Evolutionary conservation across 805 yeast genomes (phyloP), one percentile per base, ranked within the genome.

Genomic region (Lachancea fermentati): DNA sequence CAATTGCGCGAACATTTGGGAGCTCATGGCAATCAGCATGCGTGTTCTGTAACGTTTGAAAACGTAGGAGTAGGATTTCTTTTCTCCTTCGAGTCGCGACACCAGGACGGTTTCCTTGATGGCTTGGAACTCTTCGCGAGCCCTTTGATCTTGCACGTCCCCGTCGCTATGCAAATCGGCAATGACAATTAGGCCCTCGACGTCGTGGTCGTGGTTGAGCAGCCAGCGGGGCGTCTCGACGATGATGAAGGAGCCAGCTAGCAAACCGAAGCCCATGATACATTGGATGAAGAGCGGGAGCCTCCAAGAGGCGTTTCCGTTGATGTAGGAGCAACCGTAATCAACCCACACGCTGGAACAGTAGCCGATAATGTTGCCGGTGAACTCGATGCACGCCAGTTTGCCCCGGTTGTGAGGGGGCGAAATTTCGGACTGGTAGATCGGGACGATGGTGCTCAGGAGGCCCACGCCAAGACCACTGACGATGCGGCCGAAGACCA

Each of bases 191-290:
- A 88, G 71, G 1, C 96, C 96, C 61, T 89, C 96, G 38, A 71
- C 75, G 46, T 81, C 86, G 48, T 72, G 75, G 56, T 87, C 95
- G 45, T 82, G 81, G 58, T 85, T 89, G 28, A 89, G 65, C 38
- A 89, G 68, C 95, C 96, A 88, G 49, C 96, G 71, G 4, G 97
- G 97, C 36, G 89, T 79, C 55, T 88, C 97, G 4, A 85, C 88
- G 29, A 89, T 78, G 43, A 83, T 69, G 39, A 80, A 76, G 1
- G 95, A 81, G 3, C 97, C 97, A 3, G 76, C 48, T 19, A 79
- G 78, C 19, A 88, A 66, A 4, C 81, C 64, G 2, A 73, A 44
- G 0, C 95, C 95, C 55, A 89, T 79, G 3, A 81, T 55, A 37
- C 85, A 82, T 59, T 87, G 96, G 36, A 85, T 65, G 41, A 81